Evolutionary conservation across 495 filamentous ascomycete species (phyloP).

Genomic region (Physcia stellaris): DNA sequence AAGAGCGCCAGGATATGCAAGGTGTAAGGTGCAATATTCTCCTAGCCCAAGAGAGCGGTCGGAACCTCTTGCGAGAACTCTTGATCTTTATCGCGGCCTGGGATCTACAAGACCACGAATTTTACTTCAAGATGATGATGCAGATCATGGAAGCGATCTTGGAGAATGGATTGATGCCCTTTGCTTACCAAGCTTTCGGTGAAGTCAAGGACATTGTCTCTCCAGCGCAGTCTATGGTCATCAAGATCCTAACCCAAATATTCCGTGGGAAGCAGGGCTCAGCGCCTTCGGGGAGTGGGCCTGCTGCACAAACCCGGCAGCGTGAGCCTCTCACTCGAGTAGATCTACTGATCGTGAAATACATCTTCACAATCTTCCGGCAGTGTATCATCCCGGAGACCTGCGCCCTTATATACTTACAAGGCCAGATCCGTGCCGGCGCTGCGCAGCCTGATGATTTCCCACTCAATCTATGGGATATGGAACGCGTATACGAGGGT

Average conservation of each 20-base stretch:
- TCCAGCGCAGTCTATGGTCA: constrained; percentile 80
- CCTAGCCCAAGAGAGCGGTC: constrained; percentile 70
- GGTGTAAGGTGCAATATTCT: constrained; percentile 77
- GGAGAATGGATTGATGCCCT: constrained; percentile 74
- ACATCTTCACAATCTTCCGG: constrained; percentile 82
- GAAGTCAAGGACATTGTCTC: constrained; percentile 93
- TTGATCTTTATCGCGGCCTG: constrained; percentile 93
- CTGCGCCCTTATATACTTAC: constrained; percentile 80
- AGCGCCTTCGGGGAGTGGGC: constrained; percentile 27
- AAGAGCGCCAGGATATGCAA: constrained; percentile 60
- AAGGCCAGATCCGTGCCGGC: constrained; percentile 71
- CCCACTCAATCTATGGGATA: constrained; percentile 89
- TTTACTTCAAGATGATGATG: constrained; percentile 90
- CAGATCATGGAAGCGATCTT: constrained; percentile 90
- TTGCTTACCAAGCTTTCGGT: constrained; percentile 76
- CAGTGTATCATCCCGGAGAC: constrained; percentile 85
- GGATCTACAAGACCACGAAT: constrained; percentile 80
- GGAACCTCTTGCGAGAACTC: constrained; percentile 76
- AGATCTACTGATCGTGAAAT: constrained; percentile 63
- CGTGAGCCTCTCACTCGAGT: constrained; percentile 31
- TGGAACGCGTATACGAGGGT: constrained; percentile 82
- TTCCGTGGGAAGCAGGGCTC: constrained; percentile 58
- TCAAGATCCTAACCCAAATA: constrained; percentile 79
- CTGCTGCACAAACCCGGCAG: constrained; percentile 15
- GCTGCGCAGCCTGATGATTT: constrained; percentile 63